Evolutionary conservation across 768 basidiomycete genomes (phyloP), one percentile per base, ranked within the genome.

Genomic region (Leccinum pellstonianum): DNA sequence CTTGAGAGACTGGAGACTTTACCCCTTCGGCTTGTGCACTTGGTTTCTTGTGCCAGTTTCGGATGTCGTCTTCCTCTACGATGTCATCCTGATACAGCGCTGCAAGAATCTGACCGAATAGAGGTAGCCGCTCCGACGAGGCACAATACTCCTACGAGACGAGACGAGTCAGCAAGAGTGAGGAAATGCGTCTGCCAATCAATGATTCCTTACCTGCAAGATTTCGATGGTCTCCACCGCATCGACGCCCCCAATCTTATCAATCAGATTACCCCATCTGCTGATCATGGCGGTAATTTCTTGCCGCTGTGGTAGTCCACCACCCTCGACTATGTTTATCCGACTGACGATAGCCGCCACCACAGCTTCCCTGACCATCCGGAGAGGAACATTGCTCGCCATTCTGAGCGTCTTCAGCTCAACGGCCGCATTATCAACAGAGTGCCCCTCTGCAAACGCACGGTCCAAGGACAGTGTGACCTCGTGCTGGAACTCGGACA

Each of bases 391-490:
- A 67, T 98, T 98, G 68, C 89, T 91, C 37, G 94, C 93, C 93
- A 98, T 96, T 52, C 95, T 90, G 49, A 99, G 83, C 48, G 96
- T 97, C 77, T 96, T 94, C 60, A 98, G 82, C 71, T 98, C 96
- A 62, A 98, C 90, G 1, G 91, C 82, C 1, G 95, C 94, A 72
- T 97, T 94, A 65, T 96, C 93, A 50, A 96, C 87, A 11, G 87
- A 88, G 76, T 97, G 95, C 3, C 83, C 88, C 75, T 99, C 96
- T 9, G 86, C 81, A 73, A 96, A 95, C 25, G 95, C 95, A 60
- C 96, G 88, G 57, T 93, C 91, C 53, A 99, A 83, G 19, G 93
- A 94, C 62, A 88, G 87, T n/a, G 77, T 77, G 55, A 90, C 91
- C 69, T 95, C 93, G 31, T 76, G 77, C 47, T 73, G 79, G 77